Evolutionary conservation across 805 yeast species (phyloP).

Genomic region (Kodamaea jinghongensis): DNA sequence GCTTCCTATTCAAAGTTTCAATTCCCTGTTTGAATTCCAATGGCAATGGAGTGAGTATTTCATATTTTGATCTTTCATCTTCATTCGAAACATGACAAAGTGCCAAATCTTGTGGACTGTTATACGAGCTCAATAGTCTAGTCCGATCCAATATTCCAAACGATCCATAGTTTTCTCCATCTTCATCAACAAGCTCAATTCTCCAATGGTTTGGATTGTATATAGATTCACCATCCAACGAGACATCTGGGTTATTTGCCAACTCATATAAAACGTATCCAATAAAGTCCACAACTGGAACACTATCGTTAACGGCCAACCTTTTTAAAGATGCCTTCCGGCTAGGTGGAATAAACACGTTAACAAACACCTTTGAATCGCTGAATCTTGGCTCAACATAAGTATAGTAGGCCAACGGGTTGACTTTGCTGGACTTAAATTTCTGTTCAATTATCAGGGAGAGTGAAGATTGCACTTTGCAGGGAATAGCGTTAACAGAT

Average conservation of each 20-base stretch:
- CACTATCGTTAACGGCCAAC: slow-evolving; percentile 25
- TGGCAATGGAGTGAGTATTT: slow-evolving; percentile 53
- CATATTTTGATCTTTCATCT: slow-evolving; percentile 45
- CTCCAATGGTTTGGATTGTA: slow-evolving; percentile 70
- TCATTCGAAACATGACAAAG: slow-evolving; percentile 57
- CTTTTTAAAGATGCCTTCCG: slow-evolving; percentile 22
- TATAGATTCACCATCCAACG: slow-evolving; percentile 7
- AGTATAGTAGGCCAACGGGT: slow-evolving; percentile 44
- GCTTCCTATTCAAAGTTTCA: slow-evolving; percentile 14
- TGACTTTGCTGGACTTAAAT: slow-evolving; percentile 30
- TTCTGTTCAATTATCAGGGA: slow-evolving; percentile 36
- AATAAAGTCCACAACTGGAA: slow-evolving; percentile 37
- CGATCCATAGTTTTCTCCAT: slow-evolving; percentile 88
- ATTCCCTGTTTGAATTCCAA: slow-evolving; percentile 29
- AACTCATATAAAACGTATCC: slow-evolving; percentile 33
- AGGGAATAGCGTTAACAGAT: slow-evolving; percentile 15
- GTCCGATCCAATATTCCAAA: slow-evolving; percentile 83
- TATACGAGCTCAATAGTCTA: slow-evolving; percentile 64
- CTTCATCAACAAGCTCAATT: slow-evolving; percentile 84
- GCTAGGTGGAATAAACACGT: slow-evolving; percentile 36
- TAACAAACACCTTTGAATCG: slow-evolving; percentile 14
- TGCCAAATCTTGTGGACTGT: slow-evolving; percentile 76
- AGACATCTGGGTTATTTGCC: slow-evolving; percentile 1
- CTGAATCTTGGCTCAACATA: slow-evolving; percentile 31
- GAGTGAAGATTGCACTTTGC: slow-evolving; percentile 36